Conservation (phyloP, 2,329 filamentous ascomycete genomes). For the Blastomyces silverae region DNA sequence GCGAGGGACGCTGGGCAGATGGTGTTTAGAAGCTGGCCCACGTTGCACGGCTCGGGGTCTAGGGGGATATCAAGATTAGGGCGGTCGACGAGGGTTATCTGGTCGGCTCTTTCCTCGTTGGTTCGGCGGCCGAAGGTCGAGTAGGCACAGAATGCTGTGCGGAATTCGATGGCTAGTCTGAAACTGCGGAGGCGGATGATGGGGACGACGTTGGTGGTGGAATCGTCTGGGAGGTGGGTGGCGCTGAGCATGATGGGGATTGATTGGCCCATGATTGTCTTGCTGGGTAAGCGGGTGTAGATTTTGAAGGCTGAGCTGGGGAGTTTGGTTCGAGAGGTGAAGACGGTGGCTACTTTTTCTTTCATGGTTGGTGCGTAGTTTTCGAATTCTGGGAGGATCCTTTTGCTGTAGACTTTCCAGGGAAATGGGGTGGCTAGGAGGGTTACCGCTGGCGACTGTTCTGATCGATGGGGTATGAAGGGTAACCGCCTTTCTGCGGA, state of each 20-base stretch:
- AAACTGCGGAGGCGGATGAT: conserved; percentile 1
- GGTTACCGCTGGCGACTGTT: background rate
- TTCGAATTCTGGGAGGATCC: conserved; percentile 13
- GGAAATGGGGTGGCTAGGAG: background rate
- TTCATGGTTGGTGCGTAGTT: conserved; percentile 8
- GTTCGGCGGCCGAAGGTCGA: background rate
- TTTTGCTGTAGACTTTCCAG: conserved; percentile 2
- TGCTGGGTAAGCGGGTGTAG: background rate
- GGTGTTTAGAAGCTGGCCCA: background rate
- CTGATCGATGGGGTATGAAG: background rate
- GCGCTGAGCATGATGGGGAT: conserved; percentile 5
- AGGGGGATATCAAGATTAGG: background rate
- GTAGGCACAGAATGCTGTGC: background rate
- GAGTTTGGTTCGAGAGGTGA: conserved; percentile 4
- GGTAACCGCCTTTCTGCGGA: background rate
- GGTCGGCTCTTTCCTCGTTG: background rate
- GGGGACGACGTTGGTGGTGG: conserved; percentile 8
- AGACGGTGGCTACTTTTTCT: conserved; percentile 8
- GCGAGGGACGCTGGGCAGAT: background rate
- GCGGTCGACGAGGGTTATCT: background rate
- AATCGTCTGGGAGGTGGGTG: background rate
- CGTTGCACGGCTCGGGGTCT: background rate
- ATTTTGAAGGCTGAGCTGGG: conserved; percentile 12
- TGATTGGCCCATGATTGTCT: background rate
- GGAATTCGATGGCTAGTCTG: background rate